Percentiles rank a stretch among this genome's conserved stretches.
These are phyloP conservation scores for Zymoseptoria crescenta DNA, from an alignment of 2,329 filamentous ascomycete genomes.

Conservation along the genomic window DNA sequence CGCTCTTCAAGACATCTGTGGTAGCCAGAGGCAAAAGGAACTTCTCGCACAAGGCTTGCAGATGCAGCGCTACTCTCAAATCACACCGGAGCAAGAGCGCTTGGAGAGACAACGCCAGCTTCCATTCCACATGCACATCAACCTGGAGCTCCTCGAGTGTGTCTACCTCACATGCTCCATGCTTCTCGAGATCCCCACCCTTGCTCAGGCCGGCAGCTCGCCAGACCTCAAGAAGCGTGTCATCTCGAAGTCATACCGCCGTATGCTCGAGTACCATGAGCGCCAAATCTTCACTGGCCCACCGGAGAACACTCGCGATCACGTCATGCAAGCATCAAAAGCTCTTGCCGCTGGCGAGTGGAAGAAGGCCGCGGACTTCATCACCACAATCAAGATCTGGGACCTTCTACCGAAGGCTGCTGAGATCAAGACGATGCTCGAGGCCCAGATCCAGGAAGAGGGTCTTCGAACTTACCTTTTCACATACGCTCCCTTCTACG, in stretches of 20 bases:
- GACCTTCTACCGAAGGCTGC: conserved; percentile 89
- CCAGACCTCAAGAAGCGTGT: conserved; percentile 95
- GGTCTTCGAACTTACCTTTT: conserved; percentile 97
- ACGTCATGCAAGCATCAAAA: conserved; percentile 98
- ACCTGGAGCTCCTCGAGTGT: conserved; percentile 94
- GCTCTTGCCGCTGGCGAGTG: conserved; percentile 93
- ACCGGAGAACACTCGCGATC: conserved; percentile 96
- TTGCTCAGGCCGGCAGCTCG: conserved; percentile 92
- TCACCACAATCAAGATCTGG: conserved; percentile 99
- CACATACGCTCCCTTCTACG: conserved; percentile 98
- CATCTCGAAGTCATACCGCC: conserved; percentile 98
- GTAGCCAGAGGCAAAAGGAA: conserved; percentile 95
- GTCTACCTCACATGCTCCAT: conserved; percentile 99
- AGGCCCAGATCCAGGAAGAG: conserved; percentile 97
- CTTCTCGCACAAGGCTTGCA: conserved; percentile 95
- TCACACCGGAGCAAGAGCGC: conserved; percentile 94
- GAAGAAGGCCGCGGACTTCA: conserved; percentile 91
- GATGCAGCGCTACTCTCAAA: conserved; percentile 93
- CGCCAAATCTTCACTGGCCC: conserved; percentile 98
- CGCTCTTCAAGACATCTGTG: conserved; percentile 95
- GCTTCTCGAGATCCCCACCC: conserved; percentile 94
- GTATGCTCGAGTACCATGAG: conserved; percentile 99
- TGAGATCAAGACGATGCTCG: conserved; percentile 94
- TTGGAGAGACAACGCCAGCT: conserved; percentile 95
- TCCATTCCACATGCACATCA: conserved; percentile 99